phyloP scores from a whole-genome alignment of 2,329 filamentous ascomycete genomes.

The Lachnellula willkommii region DNA sequence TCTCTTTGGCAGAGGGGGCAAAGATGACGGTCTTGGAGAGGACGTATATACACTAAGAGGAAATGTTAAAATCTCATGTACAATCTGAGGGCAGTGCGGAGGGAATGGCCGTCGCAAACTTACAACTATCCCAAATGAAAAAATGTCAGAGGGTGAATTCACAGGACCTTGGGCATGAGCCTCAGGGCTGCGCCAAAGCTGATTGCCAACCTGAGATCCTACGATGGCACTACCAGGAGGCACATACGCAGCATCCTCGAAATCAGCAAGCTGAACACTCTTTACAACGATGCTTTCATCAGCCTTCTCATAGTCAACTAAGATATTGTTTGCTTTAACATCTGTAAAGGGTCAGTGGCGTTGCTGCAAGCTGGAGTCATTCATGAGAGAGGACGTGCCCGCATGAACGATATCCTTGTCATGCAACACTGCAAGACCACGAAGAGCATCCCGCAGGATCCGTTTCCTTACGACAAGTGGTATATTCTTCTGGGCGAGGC shows the following conservation, averaged over 20 bases:
- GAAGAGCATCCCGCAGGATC: conserved; percentile 39
- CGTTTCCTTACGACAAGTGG: conserved; percentile 29
- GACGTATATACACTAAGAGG: conserved; percentile 38
- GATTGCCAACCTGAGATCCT: conserved; percentile 38
- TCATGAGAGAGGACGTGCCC: conserved; percentile 19
- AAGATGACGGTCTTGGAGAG: conserved; percentile 39
- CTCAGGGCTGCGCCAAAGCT: conserved; percentile 43
- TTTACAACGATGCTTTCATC: conserved; percentile 18
- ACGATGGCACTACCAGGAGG: conserved; percentile 33
- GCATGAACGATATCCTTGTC: conserved; percentile 36
- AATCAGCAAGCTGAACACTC: conserved; percentile 37
- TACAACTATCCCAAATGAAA: conserved; percentile 39
- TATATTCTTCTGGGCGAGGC: too few species aligned
- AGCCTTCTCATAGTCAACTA: conserved; percentile 34
- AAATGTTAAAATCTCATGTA: too few species aligned
- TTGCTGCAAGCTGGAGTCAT: neutral
- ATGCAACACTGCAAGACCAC: conserved; percentile 36
- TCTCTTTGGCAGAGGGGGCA: conserved; percentile 22
- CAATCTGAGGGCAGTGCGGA: too few species aligned
- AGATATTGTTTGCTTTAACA: conserved; percentile 41
- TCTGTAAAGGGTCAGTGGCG: neutral
- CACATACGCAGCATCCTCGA: conserved; percentile 38
- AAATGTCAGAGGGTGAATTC: conserved; percentile 38
- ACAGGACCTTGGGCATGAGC: conserved; percentile 37
- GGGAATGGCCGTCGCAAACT: too few species aligned